Base-by-base conservation (phyloP, 78 protist species). In the Fonticula alba region DNA sequence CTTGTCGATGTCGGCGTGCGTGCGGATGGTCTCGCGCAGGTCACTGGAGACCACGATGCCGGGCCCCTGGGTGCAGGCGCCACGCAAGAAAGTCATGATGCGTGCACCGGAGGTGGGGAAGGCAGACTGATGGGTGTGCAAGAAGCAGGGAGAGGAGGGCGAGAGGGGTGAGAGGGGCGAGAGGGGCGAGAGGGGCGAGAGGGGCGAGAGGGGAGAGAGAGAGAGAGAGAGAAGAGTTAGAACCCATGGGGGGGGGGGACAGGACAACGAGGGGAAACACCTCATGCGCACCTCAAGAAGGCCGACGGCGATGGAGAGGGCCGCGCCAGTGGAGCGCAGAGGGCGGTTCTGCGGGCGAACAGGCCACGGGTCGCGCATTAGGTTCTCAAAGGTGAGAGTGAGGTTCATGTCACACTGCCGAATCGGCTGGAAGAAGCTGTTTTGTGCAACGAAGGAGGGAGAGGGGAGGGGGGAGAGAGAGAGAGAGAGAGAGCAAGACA, bases 61-160 rank as follows among this genome's bases (percentile, higher is more conserved):
- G 6, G 90, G 91, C 32, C 99, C 97, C 26, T 52, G 43, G 0
- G 99, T 90, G 69, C 85, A 73, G 1, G 97, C 88, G 3, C 97
- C 96, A 9, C 92, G 94, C 15, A 79, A 33, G 55, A 95, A 90
- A 26, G 75, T 32, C 87, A 91, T 71, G 61, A 90, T 65, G 27
- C 97, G 73, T 0, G 85, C 93, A 31, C 83, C 89, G 41, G 79
- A 68, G 52, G 59, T 52, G 22, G 86, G 86, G 66, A 53, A 80
- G 7, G 84, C 43, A 29, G 73, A 63, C 68, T 82, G 43, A n/a
- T n/a, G n/a, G n/a, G n/a, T n/a, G n/a, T n/a, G n/a, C n/a, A 58
- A 27, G 13, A 57, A 13, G 15, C 17, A 57, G 13, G 17, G 13
- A 22, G 13, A 57, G 13, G n/a, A 17, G 15, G 14, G 15, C 62